A percentile compares a stretch with the other conserved stretches of the same genome.
Conservation (phyloP, 2,329 filamentous ascomycete genomes). For the Elsinoe necatrix region DNA sequence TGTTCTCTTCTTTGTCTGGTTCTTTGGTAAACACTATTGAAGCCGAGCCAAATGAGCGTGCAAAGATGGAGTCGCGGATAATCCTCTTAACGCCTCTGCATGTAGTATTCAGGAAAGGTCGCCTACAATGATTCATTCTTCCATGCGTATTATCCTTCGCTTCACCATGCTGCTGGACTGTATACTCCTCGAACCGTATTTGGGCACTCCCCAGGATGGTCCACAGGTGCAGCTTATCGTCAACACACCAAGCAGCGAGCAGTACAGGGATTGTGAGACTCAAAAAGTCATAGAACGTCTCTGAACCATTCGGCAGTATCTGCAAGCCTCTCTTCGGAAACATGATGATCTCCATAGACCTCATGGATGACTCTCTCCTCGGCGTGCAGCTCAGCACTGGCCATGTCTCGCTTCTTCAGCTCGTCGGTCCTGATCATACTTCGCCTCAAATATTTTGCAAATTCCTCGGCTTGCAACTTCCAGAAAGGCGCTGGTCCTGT, state of each 20-base stretch:
- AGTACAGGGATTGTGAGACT: too few species aligned
- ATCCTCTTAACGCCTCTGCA: too few species aligned
- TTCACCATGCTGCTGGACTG: too few species aligned
- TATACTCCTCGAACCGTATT: neutral
- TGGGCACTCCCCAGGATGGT: neutral
- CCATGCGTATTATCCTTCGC: too few species aligned
- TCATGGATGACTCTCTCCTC: constrained; percentile 17
- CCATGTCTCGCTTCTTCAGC: constrained; percentile 15
- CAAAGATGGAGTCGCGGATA: too few species aligned
- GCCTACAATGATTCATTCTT: too few species aligned
- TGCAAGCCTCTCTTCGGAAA: constrained; percentile 6
- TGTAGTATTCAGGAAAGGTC: too few species aligned
- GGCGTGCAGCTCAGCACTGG: constrained; percentile 16
- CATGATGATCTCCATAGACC: constrained; percentile 2
- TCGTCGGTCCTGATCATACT: constrained; percentile 26
- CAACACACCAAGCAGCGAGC: too few species aligned
- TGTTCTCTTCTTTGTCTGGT: neutral
- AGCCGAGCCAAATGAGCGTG: neutral
- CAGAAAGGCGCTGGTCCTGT: constrained; percentile 33
- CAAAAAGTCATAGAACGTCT: constrained; percentile 15
- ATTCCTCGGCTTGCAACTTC: constrained; percentile 34
- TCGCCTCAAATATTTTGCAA: constrained; percentile 33
- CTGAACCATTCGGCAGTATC: constrained; percentile 19
- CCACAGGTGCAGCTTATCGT: neutral
- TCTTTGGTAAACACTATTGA: neutral